Conservation (phyloP, 1,139 yeast species). For the Meyerozyma guilliermondii region DNA sequence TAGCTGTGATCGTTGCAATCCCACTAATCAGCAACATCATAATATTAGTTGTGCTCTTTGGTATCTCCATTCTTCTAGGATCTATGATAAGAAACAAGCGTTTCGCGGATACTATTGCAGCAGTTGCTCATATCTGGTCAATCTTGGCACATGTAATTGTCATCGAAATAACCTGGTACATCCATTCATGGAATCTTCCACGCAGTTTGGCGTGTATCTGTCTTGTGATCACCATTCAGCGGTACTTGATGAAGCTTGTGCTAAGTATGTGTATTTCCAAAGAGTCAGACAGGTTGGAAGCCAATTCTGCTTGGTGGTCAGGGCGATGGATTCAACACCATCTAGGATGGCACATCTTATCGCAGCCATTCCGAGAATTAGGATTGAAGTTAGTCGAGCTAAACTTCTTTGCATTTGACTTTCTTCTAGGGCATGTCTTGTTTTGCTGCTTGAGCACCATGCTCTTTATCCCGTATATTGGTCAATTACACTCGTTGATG, state of each 20-base stretch:
- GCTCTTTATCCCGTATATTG: constrained; percentile 60
- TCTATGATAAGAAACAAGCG: constrained; percentile 37
- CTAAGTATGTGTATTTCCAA: constrained; percentile 47
- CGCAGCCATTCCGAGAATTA: constrained; percentile 69
- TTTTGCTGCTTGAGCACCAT: constrained; percentile 59
- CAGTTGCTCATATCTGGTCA: constrained; percentile 46
- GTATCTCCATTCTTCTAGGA: constrained; percentile 44
- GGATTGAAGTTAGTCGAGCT: constrained; percentile 65
- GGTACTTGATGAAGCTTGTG: constrained; percentile 39
- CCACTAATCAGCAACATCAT: constrained; percentile 51
- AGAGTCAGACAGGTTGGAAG: constrained; percentile 44
- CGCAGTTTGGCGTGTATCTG: constrained; percentile 55
- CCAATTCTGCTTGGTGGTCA: constrained; percentile 83
- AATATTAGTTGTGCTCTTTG: constrained; percentile 37
- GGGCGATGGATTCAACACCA: constrained; percentile 68
- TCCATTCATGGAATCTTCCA: constrained; percentile 61
- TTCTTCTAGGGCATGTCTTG: constrained; percentile 60
- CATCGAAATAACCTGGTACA: constrained; percentile 57
- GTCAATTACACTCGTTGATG: constrained; percentile 30
- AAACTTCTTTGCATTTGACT: constrained; percentile 67
- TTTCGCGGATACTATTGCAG: constrained; percentile 32
- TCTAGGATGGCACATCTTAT: constrained; percentile 51
- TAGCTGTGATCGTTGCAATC: constrained; percentile 43
- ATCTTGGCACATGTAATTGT: constrained; percentile 48
- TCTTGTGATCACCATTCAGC: constrained; percentile 52